Evolutionary conservation across 768 basidiomycete genomes (phyloP).

Genomic region (Suillus paluster): DNA sequence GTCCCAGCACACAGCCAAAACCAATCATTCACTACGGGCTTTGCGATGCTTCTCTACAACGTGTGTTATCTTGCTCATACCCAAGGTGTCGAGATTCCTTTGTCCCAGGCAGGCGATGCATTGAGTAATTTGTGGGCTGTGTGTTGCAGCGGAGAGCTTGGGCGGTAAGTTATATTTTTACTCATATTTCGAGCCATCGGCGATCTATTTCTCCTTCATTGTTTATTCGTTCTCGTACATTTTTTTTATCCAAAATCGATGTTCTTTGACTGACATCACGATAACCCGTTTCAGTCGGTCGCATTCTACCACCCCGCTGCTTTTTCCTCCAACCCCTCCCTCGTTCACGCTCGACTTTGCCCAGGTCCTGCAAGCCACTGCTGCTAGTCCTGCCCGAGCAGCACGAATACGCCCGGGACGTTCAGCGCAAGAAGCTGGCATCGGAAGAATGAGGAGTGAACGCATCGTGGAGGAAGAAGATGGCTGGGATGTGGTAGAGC

Average conservation of each 20-base stretch:
- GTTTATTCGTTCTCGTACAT: background rate
- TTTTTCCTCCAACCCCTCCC: conserved; percentile 66
- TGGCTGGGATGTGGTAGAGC: conserved; percentile 52
- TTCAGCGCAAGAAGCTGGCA: conserved; percentile 13
- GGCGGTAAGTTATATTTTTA: conserved; percentile 47
- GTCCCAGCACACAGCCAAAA: conserved; percentile 29
- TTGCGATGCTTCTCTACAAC: conserved; percentile 84
- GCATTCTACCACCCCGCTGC: conserved; percentile 59
- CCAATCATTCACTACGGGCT: conserved; percentile 75
- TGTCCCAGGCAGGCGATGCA: conserved; percentile 78
- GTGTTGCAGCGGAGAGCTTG: conserved; percentile 76
- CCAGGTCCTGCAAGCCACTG: conserved; percentile 79
- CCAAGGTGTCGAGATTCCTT: conserved; percentile 73
- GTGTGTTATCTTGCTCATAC: conserved; percentile 85
- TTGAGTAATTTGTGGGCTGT: conserved; percentile 80
- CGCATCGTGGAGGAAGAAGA: conserved; percentile 51
- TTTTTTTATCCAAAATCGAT: conserved; percentile 7
- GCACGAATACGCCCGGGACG: conserved; percentile 27
- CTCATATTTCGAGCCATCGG: background rate
- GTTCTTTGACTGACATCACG: background rate
- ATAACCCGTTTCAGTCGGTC: conserved; percentile 45
- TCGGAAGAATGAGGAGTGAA: conserved; percentile 24
- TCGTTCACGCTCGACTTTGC: conserved; percentile 73
- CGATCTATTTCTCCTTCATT: background rate
- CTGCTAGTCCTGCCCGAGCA: conserved; percentile 57